Evolutionary conservation across 352 stramenopile species (phyloP), one percentile per base, ranked within the genome.

Genomic region (Halophytophthora polymorphica): DNA sequence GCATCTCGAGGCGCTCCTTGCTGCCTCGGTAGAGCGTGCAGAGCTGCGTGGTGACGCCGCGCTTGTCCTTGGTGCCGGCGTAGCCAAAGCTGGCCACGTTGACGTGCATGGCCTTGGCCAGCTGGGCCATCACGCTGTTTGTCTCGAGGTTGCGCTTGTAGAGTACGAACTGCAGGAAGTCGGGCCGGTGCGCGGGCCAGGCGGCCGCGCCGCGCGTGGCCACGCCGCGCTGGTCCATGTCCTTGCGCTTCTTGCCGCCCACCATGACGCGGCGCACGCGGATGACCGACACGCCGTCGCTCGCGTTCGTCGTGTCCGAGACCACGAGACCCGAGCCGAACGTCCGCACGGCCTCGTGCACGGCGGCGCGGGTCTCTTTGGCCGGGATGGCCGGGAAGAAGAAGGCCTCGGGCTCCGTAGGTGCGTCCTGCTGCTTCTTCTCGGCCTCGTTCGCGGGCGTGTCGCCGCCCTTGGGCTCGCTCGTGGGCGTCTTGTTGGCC

Each of bases 101-200:
- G 23, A 88, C 46, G 18, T 83, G 76, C 55, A 95, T 66, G 12
- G 76, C 66, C n/a, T 86, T 86, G 23, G 73, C 75, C 12, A 96
- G 49, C 56, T 94, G 84, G 41, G 83, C 74, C 63, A 96, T 83
- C 21, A 88, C 74, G 15, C 77, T 91, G 17, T 87, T 81, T 12
- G 94, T 98, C 58, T 99, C 96, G 61, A 93, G 90, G 75, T 98
- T 99, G 67, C 97, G 90, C 61, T 98, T 98, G 81, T 98, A 98
- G 2, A 99, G 62, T 21, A 98, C 87, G 72, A 99, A 98, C 55
- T 88, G 77, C 29, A 98, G 66, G 65, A 89, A 98, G 44, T 98
- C 78, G 4, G 85, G 78, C 1, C 80, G 66, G 61, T 88, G 79
- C 49, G 73, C 66, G 23, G 83, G 75, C 79, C 83, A 88, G 29